phyloP scores from a whole-genome alignment of 495 filamentous ascomycete species.

The Daldinia concentrica region DNA sequence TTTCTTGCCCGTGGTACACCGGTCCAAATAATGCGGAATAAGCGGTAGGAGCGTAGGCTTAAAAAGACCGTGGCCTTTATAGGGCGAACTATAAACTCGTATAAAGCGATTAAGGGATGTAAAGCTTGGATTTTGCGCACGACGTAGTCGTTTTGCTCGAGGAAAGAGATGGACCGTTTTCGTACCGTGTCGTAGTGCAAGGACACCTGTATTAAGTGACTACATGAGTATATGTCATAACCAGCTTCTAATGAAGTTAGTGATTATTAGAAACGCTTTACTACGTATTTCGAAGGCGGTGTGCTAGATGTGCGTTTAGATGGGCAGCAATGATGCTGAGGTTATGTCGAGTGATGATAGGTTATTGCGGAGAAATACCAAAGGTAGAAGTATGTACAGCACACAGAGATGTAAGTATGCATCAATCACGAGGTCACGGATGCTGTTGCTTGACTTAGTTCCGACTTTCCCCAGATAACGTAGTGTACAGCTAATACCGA shows the following conservation, averaged over 20 bases:
- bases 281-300: neutral
- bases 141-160: neutral
- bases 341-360: conserved; percentile 44
- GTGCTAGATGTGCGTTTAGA: conserved; percentile 16
- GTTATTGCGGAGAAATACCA: conserved; percentile 40
- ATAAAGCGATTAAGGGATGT: neutral
- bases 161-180: conserved; percentile 18
- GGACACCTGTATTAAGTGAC: conserved; percentile 14
- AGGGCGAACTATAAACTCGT: neutral
- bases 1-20: conserved; percentile 15
- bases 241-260: neutral
- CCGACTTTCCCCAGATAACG: conserved; percentile 22
- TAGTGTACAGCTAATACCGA: neutral
- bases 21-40: conserved; percentile 15
- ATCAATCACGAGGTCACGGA: conserved; percentile 43
- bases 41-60: neutral
- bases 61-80: neutral
- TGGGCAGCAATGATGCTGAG: conserved; percentile 35
- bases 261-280: conserved; percentile 4
- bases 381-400: conserved; percentile 17
- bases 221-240: conserved; percentile 18
- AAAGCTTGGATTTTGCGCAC: conserved; percentile 7
- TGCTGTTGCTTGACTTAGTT: conserved; percentile 26
- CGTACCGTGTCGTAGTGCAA: conserved; percentile 11
- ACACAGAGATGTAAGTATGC: conserved; percentile 2